Evolutionary conservation across 2,329 filamentous ascomycete genomes (phyloP), one percentile per base, ranked within the genome.

Genomic region (Cercospora zeina): DNA sequence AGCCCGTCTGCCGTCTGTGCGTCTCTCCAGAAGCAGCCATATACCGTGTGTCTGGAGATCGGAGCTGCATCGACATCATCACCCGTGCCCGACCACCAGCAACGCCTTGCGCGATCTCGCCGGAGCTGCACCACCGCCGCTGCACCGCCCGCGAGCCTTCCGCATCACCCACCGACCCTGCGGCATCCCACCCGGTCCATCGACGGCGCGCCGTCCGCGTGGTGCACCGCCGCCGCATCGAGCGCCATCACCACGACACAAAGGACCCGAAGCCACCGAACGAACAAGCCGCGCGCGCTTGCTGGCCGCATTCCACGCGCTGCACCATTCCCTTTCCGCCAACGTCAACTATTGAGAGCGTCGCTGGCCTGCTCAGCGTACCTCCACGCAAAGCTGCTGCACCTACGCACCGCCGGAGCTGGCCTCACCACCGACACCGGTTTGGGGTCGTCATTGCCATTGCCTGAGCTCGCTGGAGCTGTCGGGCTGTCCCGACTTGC

Each of bases 381-480:
- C 5, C n/a, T 13, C 21, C 47, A 21, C 47, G 47, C 45, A 37
- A 34, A 51, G 34, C 45, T 14, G 54, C 31, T 16, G 57, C 33
- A 56, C 42, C 55, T 37, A 31, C 54, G 45, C 62, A 53, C 54
- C 31, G 54, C 55, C 64, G 63, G 64, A 65, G 67, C 65, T 45
- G 55, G 51, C 62, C 61, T 60, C 64, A 30, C 63, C 49, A 64
- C 37, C 58, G 36, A 54, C 16, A 54, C 65, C 61, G 67, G 65
- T 69, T 66, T 70, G 67, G 64, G 57, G 64, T 59, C 58, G 19
- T 54, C 39, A 60, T 50, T 57, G 62, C 58, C 54, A 58, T 42
- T 54, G 62, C 65, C 67, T 66, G 65, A 70, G 69, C 70, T 67
- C 70, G 67, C 66, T 63, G 61, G 65, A 65, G 69, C 68, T 60